Percentiles rank a stretch among this genome's conserved stretches.
These are phyloP conservation scores for Flaveria ramosissima DNA, from an alignment of 129 eudicot genomes.

Conservation along the genomic window DNA sequence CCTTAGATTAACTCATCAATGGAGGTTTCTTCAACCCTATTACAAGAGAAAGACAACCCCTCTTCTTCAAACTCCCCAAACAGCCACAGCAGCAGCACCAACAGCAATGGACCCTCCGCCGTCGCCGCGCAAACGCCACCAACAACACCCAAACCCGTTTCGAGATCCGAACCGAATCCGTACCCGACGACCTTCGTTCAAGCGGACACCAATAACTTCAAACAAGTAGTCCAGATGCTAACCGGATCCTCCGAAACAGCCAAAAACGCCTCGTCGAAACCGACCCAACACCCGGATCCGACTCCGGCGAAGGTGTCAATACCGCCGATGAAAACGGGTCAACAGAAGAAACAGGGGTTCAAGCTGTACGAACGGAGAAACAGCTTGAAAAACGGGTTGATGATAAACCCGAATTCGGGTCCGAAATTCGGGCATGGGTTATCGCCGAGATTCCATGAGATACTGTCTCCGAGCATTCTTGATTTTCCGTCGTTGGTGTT, in stretches of 20 bases:
- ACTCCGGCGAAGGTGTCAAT: constrained; percentile 38
- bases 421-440: constrained; percentile 43
- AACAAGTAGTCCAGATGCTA: constrained; percentile 56
- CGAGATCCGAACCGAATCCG: constrained; percentile 55
- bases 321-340: constrained; percentile 67
- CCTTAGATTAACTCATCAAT: constrained; percentile 25
- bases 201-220: constrained; percentile 50
- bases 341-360: constrained; percentile 66
- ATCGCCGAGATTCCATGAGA: constrained; percentile 57
- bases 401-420: constrained; percentile 58
- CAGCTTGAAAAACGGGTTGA: constrained; percentile 63
- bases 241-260: constrained; percentile 51
- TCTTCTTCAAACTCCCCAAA: constrained; percentile 57
- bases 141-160: constrained; percentile 37
- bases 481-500: constrained; percentile 81
- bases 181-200: constrained; percentile 56
- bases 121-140: constrained; percentile 35
- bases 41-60: constrained; percentile 46
- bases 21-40: constrained; percentile 48
- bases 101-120: constrained; percentile 43
- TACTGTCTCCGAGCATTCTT: constrained; percentile 81
- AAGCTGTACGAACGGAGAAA: constrained; percentile 84
- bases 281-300: constrained; percentile 29
- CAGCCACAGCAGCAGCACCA: constrained; percentile 42
- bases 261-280: constrained; percentile 32